phyloP scores from a whole-genome alignment of 352 stramenopile species.

The Blastocystis sp. region DNA sequence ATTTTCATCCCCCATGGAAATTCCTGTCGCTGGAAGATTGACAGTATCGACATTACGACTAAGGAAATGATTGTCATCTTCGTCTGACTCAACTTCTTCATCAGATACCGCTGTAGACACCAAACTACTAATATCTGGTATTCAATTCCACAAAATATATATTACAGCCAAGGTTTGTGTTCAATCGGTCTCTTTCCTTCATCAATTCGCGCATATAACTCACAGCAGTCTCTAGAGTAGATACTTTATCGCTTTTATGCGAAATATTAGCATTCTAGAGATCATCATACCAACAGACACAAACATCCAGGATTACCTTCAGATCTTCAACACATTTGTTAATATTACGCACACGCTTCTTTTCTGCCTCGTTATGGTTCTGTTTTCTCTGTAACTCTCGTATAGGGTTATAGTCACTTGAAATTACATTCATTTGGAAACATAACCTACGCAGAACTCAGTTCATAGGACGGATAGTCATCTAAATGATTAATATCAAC shows the following conservation, averaged over 20 bases:
- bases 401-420: slow-evolving; percentile 48
- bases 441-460: not conserved
- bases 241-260: slow-evolving; percentile 56
- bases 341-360: slow-evolving; percentile 57
- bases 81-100: slow-evolving; percentile 43
- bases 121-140: slow-evolving; percentile 35
- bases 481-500: not conserved
- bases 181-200: slow-evolving; percentile 60
- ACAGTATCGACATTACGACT: not conserved
- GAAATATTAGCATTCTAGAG: slow-evolving; percentile 58
- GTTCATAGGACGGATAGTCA: not conserved
- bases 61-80: slow-evolving; percentile 65
- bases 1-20: not conserved
- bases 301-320: slow-evolving; percentile 50
- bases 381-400: slow-evolving; percentile 48
- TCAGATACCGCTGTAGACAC: not conserved
- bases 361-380: slow-evolving; percentile 63
- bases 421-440: not conserved
- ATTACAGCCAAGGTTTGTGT: slow-evolving; percentile 50
- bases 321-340: slow-evolving; percentile 65
- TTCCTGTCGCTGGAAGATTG: not conserved
- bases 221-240: slow-evolving; percentile 27
- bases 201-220: slow-evolving; percentile 62
- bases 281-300: not conserved
- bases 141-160: not conserved